Base-by-base conservation (phyloP, 2,329 filamentous ascomycete genomes). In the Colletotrichum sp. region DNA sequence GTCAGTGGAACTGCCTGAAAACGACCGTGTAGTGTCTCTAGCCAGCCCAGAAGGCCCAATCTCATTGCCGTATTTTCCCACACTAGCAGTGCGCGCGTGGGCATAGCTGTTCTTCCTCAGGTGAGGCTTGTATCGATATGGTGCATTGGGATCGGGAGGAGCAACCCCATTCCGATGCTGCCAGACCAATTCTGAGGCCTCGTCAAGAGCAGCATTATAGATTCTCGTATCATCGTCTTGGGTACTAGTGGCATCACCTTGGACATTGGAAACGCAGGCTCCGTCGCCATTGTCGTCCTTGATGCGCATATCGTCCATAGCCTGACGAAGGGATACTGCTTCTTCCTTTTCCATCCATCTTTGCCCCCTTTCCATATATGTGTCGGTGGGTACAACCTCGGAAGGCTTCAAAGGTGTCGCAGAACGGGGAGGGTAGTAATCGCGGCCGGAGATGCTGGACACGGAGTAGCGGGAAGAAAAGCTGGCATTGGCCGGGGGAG, bases 341-440 rank as follows among this genome's bases (percentile, higher is more conserved):
- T 96, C 94, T 81, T 95, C 93, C 82, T 94, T 94, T 82, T 96
- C 94, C 90, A 95, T 94, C 93, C 94, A 95, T 79, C 94, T 87
- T 81, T 92, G 91, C 21, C 93, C 93, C 72, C 92, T 90, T 83
- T 96, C 94, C 71, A 94, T 92, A 82, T 96, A 96, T 9, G 90
- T 91, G 58, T 91, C 87, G 75, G 89, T 94, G 8, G 92, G 90
- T 18, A 93, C 91, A 64, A 93, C 89, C 66, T 92, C 88, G 4
- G 89, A 90, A 2, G 91, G 90, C 77, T 87, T 92, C 72, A 92
- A 80, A 16, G 89, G 88, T 34, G 83, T 77, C 5, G 81, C 80
- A 5, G 86, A 79, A 24, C 82, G 83, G 43, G 86, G 83, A 6
- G 89, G 87, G 78, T 89, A 90, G 81, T 90, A 91, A 79, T 91